These are phyloP conservation scores for Ceratocystis smalleyi DNA, from an alignment of 2,329 filamentous ascomycete genomes.

Conservation along the genomic window DNA sequence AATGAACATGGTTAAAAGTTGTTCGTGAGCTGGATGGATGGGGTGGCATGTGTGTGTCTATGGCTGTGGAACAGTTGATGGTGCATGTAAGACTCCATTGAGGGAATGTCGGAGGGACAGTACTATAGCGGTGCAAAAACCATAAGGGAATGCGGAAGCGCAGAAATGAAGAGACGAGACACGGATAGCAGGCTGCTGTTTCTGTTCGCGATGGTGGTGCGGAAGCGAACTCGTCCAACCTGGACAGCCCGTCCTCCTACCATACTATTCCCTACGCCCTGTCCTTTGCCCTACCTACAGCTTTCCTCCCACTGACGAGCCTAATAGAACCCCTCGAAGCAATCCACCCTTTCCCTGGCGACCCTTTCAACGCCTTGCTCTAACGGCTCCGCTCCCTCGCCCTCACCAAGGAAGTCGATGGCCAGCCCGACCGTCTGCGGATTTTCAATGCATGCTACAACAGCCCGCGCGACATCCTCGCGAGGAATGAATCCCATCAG, in stretches of 20 bases:
- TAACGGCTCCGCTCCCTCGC: conserved; percentile 24
- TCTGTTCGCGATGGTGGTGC: neutral
- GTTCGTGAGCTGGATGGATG: no score
- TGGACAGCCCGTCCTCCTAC: neutral
- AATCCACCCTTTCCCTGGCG: conserved; percentile 24
- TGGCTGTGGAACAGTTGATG: no score
- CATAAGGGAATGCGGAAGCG: no score
- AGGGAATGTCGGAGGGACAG: no score
- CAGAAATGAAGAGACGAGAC: no score
- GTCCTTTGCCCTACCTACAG: neutral
- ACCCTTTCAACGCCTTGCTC: conserved; percentile 27
- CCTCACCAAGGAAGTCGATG: conserved; percentile 29
- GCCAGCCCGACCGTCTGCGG: conserved; percentile 28
- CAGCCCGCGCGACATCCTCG: conserved; percentile 31
- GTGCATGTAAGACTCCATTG: no score
- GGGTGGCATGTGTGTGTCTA: no score
- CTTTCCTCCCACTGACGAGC: neutral
- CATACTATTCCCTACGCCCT: neutral
- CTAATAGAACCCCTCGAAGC: conserved; percentile 22
- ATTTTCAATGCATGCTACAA: conserved; percentile 28
- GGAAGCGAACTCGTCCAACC: neutral
- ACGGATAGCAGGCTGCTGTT: neutral
- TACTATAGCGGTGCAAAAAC: no score
- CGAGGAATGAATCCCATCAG: conserved; percentile 25
- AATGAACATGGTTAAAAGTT: no score